Evolutionary conservation across 495 filamentous ascomycete genomes (phyloP).

Genomic region (Trichoderma orchidacearum): DNA sequence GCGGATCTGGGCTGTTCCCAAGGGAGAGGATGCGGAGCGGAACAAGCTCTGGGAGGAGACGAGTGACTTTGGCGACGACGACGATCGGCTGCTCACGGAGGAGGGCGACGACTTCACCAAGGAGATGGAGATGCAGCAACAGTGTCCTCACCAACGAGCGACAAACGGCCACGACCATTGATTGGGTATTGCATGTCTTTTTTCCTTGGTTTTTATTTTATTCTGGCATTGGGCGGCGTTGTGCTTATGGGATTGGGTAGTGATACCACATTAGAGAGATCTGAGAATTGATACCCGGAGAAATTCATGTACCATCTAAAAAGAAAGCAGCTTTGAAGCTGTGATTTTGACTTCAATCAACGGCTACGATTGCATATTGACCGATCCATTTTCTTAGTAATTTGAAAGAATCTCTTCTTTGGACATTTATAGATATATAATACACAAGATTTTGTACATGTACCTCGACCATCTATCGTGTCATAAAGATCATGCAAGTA

Average conservation of each 20-base stretch:
- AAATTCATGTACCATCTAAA: not conserved
- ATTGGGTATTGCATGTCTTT: slow-evolving; percentile 1
- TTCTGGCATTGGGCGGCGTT: slow-evolving; percentile 5
- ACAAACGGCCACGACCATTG: not conserved
- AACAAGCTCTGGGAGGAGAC: slow-evolving; percentile 57
- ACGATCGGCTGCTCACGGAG: slow-evolving; percentile 36
- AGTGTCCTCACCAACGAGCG: not conserved
- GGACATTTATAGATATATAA: too few relatives aligned
- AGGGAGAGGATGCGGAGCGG: slow-evolving; percentile 54
- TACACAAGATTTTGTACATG: slow-evolving; percentile 2
- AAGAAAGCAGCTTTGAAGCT: not conserved
- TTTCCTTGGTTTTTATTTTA: slow-evolving; percentile 17
- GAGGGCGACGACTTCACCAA: not conserved
- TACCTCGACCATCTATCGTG: slow-evolving; percentile 5
- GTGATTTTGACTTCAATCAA: too few relatives aligned
- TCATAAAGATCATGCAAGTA: slow-evolving; percentile 8
- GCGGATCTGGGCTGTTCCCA: slow-evolving; percentile 73
- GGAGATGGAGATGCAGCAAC: slow-evolving; percentile 4
- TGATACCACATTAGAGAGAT: not conserved
- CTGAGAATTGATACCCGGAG: not conserved
- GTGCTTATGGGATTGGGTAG: not conserved
- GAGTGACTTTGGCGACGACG: slow-evolving; percentile 75
- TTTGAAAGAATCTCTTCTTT: not conserved
- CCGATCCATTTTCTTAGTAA: too few relatives aligned
- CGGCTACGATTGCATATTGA: too few relatives aligned